A percentile compares a stretch with the other conserved stretches of the same genome.
These are phyloP conservation scores for Coelastrella sp. DNA, from an alignment of 139 green algal genomes.

Conservation along the genomic window DNA sequence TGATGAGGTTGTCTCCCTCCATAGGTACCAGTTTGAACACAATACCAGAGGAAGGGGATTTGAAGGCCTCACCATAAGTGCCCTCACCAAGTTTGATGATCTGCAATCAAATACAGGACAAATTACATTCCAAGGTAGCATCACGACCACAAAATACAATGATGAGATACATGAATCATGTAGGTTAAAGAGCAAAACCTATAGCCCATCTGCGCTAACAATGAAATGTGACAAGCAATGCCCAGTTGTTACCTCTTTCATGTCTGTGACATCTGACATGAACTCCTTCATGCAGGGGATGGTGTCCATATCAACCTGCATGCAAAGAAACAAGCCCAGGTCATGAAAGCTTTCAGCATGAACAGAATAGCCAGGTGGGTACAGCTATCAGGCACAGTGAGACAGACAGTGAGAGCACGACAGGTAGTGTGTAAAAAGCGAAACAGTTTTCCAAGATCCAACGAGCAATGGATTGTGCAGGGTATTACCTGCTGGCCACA, in stretches of 20 bases:
- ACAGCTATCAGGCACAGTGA: too few relatives aligned
- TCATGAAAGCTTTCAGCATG: neutral
- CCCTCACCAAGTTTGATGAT: slow-evolving; percentile 84
- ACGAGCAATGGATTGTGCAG: too few relatives aligned
- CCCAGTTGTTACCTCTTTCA: slow-evolving; percentile 58
- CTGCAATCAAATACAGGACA: neutral
- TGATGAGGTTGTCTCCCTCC: slow-evolving; percentile 83
- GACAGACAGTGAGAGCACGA: too few relatives aligned
- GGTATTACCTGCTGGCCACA: slow-evolving; percentile 75
- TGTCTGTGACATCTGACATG: slow-evolving; percentile 62
- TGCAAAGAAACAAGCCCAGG: neutral
- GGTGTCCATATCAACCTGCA: slow-evolving; percentile 29
- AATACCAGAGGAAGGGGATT: slow-evolving; percentile 40
- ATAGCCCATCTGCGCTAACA: too few relatives aligned
- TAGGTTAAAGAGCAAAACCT: too few relatives aligned
- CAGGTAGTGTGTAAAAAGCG: too few relatives aligned
- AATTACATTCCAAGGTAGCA: too few relatives aligned
- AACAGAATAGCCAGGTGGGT: too few relatives aligned
- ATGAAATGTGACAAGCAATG: too few relatives aligned
- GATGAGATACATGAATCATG: too few relatives aligned
- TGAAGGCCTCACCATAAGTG: slow-evolving; percentile 93
- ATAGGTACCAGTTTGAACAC: slow-evolving; percentile 97
- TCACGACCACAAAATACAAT: too few relatives aligned
- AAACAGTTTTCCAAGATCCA: too few relatives aligned
- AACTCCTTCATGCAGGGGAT: slow-evolving; percentile 73